A percentile compares a stretch with the other conserved stretches of the same genome.
Evolutionary conservation across 2,329 filamentous ascomycete genomes (phyloP).

Genomic region (Fusarium sp.): DNA sequence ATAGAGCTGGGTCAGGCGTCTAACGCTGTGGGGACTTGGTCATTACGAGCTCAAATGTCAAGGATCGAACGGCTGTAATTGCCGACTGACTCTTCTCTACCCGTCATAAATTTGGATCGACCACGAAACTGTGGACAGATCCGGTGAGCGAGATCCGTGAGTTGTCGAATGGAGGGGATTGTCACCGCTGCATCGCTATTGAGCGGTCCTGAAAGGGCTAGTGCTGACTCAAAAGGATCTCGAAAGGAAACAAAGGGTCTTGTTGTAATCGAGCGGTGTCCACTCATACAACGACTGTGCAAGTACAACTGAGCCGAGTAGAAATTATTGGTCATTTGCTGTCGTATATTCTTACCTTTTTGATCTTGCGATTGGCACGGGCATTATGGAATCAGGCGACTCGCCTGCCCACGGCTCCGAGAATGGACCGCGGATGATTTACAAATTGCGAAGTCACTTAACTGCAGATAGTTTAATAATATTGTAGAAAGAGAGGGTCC

Average conservation of each 20-base stretch:
- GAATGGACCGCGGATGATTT: neutral
- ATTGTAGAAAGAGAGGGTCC: neutral
- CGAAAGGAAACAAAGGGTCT: accelerated
- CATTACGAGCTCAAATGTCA: neutral
- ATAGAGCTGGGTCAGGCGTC: neutral
- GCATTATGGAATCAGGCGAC: too few relatives aligned
- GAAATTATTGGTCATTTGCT: neutral
- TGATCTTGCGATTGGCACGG: accelerated
- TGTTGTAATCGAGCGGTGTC: accelerated
- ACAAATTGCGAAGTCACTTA: accelerated
- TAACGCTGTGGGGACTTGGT: neutral
- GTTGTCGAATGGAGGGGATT: accelerated
- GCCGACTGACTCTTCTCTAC: neutral
- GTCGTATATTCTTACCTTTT: neutral
- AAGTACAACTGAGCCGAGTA: neutral
- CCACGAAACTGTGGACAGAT: neutral
- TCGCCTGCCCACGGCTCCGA: neutral
- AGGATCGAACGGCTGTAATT: neutral
- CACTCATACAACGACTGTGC: neutral
- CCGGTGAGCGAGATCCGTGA: neutral
- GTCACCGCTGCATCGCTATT: neutral
- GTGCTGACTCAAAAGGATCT: neutral
- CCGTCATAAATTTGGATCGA: neutral
- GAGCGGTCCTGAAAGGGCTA: neutral
- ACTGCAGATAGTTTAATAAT: accelerated